Conservation (phyloP, 352 stramenopile genomes). For the Pythium plurisporium region DNA sequence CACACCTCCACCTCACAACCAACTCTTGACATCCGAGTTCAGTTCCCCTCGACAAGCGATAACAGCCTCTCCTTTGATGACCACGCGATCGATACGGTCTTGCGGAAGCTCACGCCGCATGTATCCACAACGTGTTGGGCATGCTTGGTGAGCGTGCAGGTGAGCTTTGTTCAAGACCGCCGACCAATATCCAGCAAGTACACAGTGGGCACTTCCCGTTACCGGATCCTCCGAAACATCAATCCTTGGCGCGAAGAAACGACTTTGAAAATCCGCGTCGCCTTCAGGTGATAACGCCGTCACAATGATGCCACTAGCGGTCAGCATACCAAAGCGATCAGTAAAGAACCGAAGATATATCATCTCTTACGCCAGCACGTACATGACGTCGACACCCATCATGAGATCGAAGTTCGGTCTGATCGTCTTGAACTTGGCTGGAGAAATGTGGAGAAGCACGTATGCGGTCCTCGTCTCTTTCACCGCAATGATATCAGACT, state of each 20-base stretch:
- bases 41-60: too few species aligned
- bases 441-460: constrained; percentile 29
- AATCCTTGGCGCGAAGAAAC: constrained; percentile 88
- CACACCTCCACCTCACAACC: too few species aligned
- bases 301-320: constrained; percentile 33
- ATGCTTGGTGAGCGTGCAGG: constrained; percentile 43
- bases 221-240: constrained; percentile 93
- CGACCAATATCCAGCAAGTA: constrained; percentile 84
- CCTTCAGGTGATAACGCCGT: constrained; percentile 24
- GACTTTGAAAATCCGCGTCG: constrained; percentile 44
- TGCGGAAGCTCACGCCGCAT: constrained; percentile 34
- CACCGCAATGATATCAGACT: constrained; percentile 16
- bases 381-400: constrained; percentile 20
- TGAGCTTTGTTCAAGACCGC: constrained; percentile 33
- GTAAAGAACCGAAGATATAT: not conserved
- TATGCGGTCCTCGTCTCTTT: constrained; percentile 14
- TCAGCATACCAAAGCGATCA: not conserved
- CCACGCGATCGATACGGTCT: constrained; percentile 27
- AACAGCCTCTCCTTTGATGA: constrained; percentile 48
- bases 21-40: too few species aligned
- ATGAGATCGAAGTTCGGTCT: constrained; percentile 29
- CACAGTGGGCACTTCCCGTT: constrained; percentile 90
- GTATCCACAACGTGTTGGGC: constrained; percentile 37
- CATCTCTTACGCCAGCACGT: too few species aligned
- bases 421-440: constrained; percentile 14